These are phyloP conservation scores for Micractinium conductrix DNA, from an alignment of 139 green algal genomes.

Conservation along the genomic window DNA sequence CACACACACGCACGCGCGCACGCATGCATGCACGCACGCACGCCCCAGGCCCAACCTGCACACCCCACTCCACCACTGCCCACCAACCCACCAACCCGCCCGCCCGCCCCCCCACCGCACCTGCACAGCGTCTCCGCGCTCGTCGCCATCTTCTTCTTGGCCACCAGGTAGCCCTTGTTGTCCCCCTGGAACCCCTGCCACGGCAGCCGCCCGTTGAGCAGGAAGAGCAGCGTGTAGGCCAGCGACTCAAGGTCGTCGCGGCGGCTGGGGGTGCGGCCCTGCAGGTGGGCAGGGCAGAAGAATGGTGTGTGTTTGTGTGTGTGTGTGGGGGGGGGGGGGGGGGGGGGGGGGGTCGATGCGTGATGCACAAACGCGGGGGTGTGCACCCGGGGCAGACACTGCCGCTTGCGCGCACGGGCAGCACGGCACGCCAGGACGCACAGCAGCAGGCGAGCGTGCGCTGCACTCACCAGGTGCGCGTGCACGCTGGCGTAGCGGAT, in stretches of 20 bases:
- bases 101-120: neutral
- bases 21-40: no score
- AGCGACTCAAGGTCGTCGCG: conserved; percentile 97
- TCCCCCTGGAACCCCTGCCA: conserved; percentile 96
- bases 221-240: conserved; percentile 98
- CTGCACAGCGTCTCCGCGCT: conserved; percentile 88
- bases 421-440: no score
- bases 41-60: neutral
- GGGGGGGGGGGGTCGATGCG: neutral
- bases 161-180: conserved; percentile 91
- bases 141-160: conserved; percentile 98
- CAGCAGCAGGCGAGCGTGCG: neutral
- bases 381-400: neutral
- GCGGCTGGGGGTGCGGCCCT: conserved; percentile 83
- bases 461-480: conserved; percentile 78
- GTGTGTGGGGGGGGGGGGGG: neutral
- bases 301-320: no score
- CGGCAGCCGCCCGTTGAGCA: conserved; percentile 90
- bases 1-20: neutral
- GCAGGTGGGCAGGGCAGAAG: no score
- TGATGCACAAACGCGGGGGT: neutral
- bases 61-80: neutral
- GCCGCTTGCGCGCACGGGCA: no score
- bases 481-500: conserved; percentile 97
- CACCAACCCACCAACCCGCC: neutral